Conservation (phyloP, 139 green algal genomes). For the Haematococcus sp. region DNA sequence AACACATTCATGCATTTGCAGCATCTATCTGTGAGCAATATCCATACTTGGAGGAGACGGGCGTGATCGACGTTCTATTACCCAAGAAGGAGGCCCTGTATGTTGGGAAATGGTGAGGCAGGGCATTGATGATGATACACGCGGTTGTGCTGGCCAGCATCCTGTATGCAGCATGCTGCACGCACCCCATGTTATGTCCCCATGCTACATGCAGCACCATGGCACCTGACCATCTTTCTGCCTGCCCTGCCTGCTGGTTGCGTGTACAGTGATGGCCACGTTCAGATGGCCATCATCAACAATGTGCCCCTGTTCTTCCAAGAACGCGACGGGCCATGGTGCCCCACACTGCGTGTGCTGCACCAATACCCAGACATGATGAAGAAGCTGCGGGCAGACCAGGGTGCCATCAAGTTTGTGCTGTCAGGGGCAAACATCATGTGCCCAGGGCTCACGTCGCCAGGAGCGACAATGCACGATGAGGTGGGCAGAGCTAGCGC, state of each 20-base stretch:
- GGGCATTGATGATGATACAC: neutral
- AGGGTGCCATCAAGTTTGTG: conserved; percentile 98
- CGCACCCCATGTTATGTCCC: too few relatives aligned
- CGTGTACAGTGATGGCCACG: conserved; percentile 15
- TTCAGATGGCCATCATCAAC: conserved; percentile 76
- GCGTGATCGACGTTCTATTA: conserved; percentile 86
- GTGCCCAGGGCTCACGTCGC: conserved; percentile 94
- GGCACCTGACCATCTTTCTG: neutral
- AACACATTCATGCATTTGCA: conserved; percentile 51
- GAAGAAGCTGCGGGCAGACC: conserved; percentile 82
- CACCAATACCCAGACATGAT: conserved; percentile 80
- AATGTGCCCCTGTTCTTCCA: conserved; percentile 89
- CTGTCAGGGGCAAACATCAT: conserved; percentile 98
- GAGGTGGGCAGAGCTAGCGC: conserved; percentile 53
- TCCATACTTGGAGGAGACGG: conserved; percentile 75
- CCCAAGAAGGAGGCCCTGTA: conserved; percentile 92
- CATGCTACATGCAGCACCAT: neutral
- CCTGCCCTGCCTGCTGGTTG: neutral
- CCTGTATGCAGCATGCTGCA: neutral
- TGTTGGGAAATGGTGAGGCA: conserved; percentile 85
- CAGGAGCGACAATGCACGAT: conserved; percentile 91
- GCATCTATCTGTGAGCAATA: conserved; percentile 85
- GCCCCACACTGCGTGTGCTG: conserved; percentile 87
- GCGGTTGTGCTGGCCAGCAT: neutral
- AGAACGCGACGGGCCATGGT: conserved; percentile 89